Evolutionary conservation across 2,329 filamentous ascomycete genomes (phyloP).

Genomic region (Albifimbria verrucaria): DNA sequence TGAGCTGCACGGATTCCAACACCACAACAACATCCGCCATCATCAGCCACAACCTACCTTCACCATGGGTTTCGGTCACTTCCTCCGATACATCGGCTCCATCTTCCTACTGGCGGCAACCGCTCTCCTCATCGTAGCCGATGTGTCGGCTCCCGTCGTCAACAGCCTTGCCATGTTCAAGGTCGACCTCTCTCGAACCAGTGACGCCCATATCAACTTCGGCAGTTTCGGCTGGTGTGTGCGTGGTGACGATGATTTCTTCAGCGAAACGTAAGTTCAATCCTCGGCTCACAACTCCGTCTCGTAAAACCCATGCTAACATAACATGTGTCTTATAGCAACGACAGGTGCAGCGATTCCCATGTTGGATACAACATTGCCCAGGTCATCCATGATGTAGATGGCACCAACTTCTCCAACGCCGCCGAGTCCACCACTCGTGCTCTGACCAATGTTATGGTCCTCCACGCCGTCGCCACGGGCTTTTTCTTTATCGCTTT

Average conservation of each 20-base stretch:
- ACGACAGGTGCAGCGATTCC: conserved; percentile 45
- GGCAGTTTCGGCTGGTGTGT: conserved; percentile 61
- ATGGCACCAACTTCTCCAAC: conserved; percentile 37
- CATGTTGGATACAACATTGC: conserved; percentile 56
- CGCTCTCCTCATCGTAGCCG: conserved; percentile 55
- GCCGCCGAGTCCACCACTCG: conserved; percentile 41
- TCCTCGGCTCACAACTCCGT: not conserved
- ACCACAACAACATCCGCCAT: not conserved
- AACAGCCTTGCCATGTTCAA: conserved; percentile 51
- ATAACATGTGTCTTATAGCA: conserved; percentile 4
- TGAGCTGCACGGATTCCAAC: conserved; percentile 5
- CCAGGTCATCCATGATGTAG: conserved; percentile 35
- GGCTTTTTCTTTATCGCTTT: conserved; percentile 58
- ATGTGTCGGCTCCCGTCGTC: conserved; percentile 57
- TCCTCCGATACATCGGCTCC: conserved; percentile 56
- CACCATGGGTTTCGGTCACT: conserved; percentile 45
- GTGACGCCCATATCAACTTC: conserved; percentile 42
- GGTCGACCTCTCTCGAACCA: conserved; percentile 42
- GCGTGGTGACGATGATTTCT: conserved; percentile 21
- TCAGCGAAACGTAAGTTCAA: not conserved
- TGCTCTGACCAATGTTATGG: conserved; percentile 54
- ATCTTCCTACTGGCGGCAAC: conserved; percentile 53
- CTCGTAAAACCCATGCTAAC: not conserved
- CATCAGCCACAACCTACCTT: conserved; percentile 7
- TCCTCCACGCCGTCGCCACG: conserved; percentile 60